Percentiles rank a stretch among this genome's conserved stretches.
phyloP scores from a whole-genome alignment of 2,329 filamentous ascomycete genomes.

The Alternaria metachromatica region DNA sequence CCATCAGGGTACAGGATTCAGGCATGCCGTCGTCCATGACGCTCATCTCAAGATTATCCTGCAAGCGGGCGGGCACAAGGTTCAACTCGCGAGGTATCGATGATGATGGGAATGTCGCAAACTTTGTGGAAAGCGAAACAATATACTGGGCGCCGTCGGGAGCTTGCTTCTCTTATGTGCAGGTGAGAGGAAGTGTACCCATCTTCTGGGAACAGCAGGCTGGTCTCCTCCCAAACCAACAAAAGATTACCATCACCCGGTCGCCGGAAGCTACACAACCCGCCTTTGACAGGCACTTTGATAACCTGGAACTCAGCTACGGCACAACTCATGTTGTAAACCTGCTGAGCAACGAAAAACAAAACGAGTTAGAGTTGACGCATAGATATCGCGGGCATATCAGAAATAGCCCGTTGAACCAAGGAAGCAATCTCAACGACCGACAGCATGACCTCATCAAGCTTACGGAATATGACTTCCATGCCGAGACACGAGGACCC shows the following conservation, averaged over 20 bases:
- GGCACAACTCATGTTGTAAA: conserved; percentile 93
- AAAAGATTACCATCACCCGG: conserved; percentile 90
- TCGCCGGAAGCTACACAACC: conserved; percentile 91
- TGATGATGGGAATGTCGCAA: conserved; percentile 95
- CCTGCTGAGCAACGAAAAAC: conserved; percentile 87
- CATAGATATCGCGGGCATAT: conserved; percentile 81
- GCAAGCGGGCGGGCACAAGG: conserved; percentile 86
- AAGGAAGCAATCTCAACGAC: conserved; percentile 60
- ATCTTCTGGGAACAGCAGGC: conserved; percentile 96
- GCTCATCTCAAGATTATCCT: conserved; percentile 89
- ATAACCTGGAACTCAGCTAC: conserved; percentile 82
- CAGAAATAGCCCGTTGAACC: conserved; percentile 73
- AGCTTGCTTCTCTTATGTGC: conserved; percentile 89
- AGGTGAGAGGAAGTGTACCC: conserved; percentile 90
- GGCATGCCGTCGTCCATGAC: conserved; percentile 85
- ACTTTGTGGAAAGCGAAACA: conserved; percentile 98
- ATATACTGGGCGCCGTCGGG: conserved; percentile 82
- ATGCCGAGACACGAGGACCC: conserved; percentile 87
- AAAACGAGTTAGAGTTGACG: conserved; percentile 83
- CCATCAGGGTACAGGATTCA: conserved; percentile 68
- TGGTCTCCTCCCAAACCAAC: conserved; percentile 86
- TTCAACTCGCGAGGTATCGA: conserved; percentile 99
- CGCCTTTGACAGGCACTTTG: conserved; percentile 94
- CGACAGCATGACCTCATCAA: conserved; percentile 76
- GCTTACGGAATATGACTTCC: conserved; percentile 93